Conservation (phyloP, 2,329 filamentous ascomycete genomes). For the Cryoendolithus antarcticus region DNA sequence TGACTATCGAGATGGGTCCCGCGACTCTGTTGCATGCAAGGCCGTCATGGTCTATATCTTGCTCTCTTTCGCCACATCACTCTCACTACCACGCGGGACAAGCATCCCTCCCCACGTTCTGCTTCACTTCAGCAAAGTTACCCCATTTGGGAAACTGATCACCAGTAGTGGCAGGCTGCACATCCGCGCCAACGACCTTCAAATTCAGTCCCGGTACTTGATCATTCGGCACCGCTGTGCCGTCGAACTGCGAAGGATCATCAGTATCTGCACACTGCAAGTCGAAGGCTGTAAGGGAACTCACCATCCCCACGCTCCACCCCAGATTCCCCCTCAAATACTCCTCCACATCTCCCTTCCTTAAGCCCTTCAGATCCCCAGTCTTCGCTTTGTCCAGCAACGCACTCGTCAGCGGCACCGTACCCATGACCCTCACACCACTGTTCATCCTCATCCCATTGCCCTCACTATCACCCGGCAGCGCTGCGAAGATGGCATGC, state of each 20-base stretch:
- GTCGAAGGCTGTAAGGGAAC: slow-evolving; percentile 1
- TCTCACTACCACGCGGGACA: no score
- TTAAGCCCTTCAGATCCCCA: slow-evolving; percentile 22
- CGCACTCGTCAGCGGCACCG: slow-evolving; percentile 33
- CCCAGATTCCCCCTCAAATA: slow-evolving; percentile 22
- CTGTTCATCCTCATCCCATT: slow-evolving; percentile 3
- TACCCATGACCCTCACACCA: slow-evolving; percentile 24
- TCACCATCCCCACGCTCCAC: slow-evolving; percentile 23
- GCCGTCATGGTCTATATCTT: no score
- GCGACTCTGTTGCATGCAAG: no score
- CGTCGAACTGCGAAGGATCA: slow-evolving; percentile 21
- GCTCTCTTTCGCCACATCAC: no score
- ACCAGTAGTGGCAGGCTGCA: slow-evolving; percentile 23
- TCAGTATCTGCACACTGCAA: neutral
- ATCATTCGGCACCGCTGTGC: slow-evolving; percentile 20
- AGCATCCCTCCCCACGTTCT: no score
- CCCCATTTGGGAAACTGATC: slow-evolving; percentile 27
- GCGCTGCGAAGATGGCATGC: slow-evolving; percentile 36
- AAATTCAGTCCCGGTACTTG: slow-evolving; percentile 27
- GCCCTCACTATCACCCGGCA: slow-evolving; percentile 7
- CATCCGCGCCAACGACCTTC: slow-evolving; percentile 26
- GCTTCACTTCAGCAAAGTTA: slow-evolving; percentile 12
- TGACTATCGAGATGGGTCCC: no score
- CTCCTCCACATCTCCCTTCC: slow-evolving; percentile 16
- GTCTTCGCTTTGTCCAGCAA: slow-evolving; percentile 24